Conservation (phyloP, 345 rosid genomes). For the Clarkia xantiana region DNA sequence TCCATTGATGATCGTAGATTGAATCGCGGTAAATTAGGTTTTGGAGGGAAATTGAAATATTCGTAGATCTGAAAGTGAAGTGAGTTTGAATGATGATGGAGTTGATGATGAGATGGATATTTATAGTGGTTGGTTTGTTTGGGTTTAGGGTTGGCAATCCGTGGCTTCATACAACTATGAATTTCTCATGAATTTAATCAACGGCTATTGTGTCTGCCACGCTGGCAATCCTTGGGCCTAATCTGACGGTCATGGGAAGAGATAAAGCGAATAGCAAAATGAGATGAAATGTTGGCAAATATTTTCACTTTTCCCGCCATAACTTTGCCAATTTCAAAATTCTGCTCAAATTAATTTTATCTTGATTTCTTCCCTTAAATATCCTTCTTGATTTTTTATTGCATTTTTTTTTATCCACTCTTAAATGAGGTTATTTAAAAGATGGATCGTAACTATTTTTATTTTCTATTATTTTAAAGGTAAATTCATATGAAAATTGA, state of each 20-base stretch:
- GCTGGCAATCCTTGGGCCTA: slow-evolving; percentile 11
- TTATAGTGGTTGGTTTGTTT: background rate
- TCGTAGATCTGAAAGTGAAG: background rate
- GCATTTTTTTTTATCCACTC: too few relatives aligned
- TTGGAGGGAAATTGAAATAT: background rate
- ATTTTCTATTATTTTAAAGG: too few relatives aligned
- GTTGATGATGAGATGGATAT: background rate
- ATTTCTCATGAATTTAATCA: background rate
- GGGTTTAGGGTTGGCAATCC: slow-evolving; percentile 18
- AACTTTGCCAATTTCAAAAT: too few relatives aligned
- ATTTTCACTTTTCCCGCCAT: too few relatives aligned
- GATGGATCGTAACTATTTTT: too few relatives aligned
- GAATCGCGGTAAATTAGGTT: background rate
- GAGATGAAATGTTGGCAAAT: too few relatives aligned
- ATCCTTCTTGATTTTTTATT: too few relatives aligned
- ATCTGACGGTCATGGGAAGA: background rate
- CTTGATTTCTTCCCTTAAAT: too few relatives aligned
- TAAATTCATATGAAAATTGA: too few relatives aligned
- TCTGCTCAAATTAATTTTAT: too few relatives aligned
- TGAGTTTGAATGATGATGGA: background rate
- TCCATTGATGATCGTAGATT: slow-evolving; percentile 26
- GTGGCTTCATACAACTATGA: background rate
- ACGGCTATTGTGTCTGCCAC: slow-evolving; percentile 7
- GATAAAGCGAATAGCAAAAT: background rate
- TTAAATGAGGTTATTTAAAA: too few relatives aligned